These are phyloP conservation scores for Leucogyrophana mollusca DNA, from an alignment of 768 basidiomycete genomes.

Conservation along the genomic window DNA sequence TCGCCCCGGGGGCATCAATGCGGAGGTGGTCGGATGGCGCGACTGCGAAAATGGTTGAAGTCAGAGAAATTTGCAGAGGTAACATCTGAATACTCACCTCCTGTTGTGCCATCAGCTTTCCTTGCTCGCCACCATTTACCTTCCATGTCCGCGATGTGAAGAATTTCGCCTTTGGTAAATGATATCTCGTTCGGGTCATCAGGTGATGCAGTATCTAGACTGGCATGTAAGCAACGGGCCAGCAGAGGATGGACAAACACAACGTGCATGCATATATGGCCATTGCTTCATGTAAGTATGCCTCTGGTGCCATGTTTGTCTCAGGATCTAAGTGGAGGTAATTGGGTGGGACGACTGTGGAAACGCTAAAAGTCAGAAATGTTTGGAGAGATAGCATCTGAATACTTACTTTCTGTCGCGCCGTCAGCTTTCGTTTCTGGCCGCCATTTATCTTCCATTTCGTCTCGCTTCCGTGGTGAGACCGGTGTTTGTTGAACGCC, in stretches of 20 bases:
- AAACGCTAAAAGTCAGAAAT: too few relatives aligned
- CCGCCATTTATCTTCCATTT: too few relatives aligned
- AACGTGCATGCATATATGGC: slow-evolving; percentile 86
- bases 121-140: slow-evolving; percentile 93
- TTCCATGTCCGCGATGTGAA: slow-evolving; percentile 91
- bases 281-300: slow-evolving; percentile 74
- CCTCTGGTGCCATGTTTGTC: slow-evolving; percentile 35
- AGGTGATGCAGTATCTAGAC: slow-evolving; percentile 82
- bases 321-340: too few relatives aligned
- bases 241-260: slow-evolving; percentile 9
- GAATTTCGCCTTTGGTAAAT: slow-evolving; percentile 86
- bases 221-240: slow-evolving; percentile 19
- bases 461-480: too few relatives aligned
- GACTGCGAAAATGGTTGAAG: slow-evolving; percentile 42
- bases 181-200: slow-evolving; percentile 97
- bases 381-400: too few relatives aligned
- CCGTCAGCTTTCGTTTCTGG: too few relatives aligned
- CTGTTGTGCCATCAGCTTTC: slow-evolving; percentile 71
- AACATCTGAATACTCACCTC: slow-evolving; percentile 57
- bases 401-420: too few relatives aligned
- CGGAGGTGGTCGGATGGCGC: slow-evolving; percentile 87
- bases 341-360: too few relatives aligned
- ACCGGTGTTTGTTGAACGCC: too few relatives aligned
- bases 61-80: background rate
- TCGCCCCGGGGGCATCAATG: too few relatives aligned